Evolutionary conservation across 768 basidiomycete species (phyloP), one percentile per base, ranked within the genome.

Genomic region (Asterophora parasitica): DNA sequence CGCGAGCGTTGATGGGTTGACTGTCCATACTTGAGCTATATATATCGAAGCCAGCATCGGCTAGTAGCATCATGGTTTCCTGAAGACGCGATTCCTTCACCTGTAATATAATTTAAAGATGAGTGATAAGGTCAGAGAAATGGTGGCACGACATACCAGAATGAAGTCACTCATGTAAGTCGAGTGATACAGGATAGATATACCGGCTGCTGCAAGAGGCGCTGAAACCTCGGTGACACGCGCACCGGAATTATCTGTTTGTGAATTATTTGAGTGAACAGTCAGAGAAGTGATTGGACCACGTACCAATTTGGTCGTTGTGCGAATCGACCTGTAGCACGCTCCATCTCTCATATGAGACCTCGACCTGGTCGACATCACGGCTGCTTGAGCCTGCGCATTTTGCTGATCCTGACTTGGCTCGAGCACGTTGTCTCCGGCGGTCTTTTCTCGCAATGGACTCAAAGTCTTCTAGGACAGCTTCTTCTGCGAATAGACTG

Each of bases 111-210:
- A 23, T 46, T 58, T 33, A 58, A 23, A 23, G 23, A 23, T 23
- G 23, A 6, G 53, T 41, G 28, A 42, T 20, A 50, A 36, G 42
- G 17, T 44, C 8, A 16, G 23, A 15, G 7, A 42, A 17, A 38
- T 3, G 16, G 20, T 13, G 20, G 32, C 17, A 52, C 31, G 42
- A 67, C 83, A 54, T 58, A 88, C 86, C 54, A 90, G 82, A 48
- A 90, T 85, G 60, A 85, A 89, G 63, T 90, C 88, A 56, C 85
- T 82, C 77, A 79, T 81, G 62, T 90, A 89, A 2, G 86, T 86
- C 4, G 85, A 87, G 59, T 88, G 85, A 62, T 90, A 91, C 11
- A 90, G 69, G 41, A 91, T 90, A 27, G 84, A 86, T 31, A 91
- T 88, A 2, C 85, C 85, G 31, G 82, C 83, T 10, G 79, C 81